phyloP scores from a whole-genome alignment of 805 yeast species.

The Saturnispora galanensis region DNA sequence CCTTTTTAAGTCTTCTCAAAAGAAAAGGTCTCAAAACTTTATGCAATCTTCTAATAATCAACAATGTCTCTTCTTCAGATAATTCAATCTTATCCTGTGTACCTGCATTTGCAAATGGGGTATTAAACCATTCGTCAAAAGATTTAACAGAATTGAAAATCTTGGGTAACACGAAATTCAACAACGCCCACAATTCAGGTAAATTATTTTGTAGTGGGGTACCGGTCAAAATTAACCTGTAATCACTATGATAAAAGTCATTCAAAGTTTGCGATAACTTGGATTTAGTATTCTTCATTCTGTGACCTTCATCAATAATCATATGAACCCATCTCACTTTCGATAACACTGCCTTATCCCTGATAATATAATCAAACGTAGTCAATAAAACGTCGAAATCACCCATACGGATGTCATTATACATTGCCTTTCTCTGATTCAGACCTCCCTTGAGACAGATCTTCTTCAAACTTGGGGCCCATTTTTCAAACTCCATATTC shows the following conservation, averaged over 20 bases:
- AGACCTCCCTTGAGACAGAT: slow-evolving; percentile 75
- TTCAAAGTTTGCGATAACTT: slow-evolving; percentile 65
- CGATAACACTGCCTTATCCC: slow-evolving; percentile 61
- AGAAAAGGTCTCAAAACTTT: slow-evolving; percentile 80
- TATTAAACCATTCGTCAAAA: slow-evolving; percentile 84
- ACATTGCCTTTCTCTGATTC: slow-evolving; percentile 56
- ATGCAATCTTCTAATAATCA: slow-evolving; percentile 76
- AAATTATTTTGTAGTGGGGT: slow-evolving; percentile 79
- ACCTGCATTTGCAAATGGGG: slow-evolving; percentile 82
- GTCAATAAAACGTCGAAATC: slow-evolving; percentile 70
- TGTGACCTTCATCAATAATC: slow-evolving; percentile 87
- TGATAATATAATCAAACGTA: slow-evolving; percentile 72
- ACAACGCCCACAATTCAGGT: slow-evolving; percentile 79
- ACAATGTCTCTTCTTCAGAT: slow-evolving; percentile 77
- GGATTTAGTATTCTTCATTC: slow-evolving; percentile 74
- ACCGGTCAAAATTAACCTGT: slow-evolving; percentile 77
- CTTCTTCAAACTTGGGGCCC: slow-evolving; percentile 75
- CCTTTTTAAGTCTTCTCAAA: slow-evolving; percentile 74
- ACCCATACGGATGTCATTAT: slow-evolving; percentile 53
- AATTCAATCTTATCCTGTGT: slow-evolving; percentile 70
- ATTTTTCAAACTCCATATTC: slow-evolving; percentile 77
- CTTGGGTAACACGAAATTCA: slow-evolving; percentile 74
- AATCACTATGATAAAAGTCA: slow-evolving; percentile 61
- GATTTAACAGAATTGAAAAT: slow-evolving; percentile 80
- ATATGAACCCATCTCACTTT: slow-evolving; percentile 74